Evolutionary conservation across 2,329 filamentous ascomycete genomes (phyloP).

Genomic region (Bipolaris zeicola): DNA sequence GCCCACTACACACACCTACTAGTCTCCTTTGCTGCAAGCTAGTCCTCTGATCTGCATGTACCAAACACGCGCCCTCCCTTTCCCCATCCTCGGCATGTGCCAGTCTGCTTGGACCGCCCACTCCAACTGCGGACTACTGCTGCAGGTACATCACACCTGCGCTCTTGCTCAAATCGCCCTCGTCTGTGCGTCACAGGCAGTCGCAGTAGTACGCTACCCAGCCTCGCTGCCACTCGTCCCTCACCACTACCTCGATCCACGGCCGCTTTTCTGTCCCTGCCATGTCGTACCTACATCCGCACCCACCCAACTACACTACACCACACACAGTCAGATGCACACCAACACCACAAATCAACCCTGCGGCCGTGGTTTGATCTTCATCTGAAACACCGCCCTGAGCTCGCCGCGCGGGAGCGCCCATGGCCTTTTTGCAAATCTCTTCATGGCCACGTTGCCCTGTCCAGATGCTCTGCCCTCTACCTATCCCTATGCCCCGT

Average conservation of each 20-base stretch:
- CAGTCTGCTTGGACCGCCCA: neutral
- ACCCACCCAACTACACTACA: too few species aligned
- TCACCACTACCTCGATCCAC: neutral
- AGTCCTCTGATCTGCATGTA: neutral
- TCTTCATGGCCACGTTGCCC: constrained; percentile 4
- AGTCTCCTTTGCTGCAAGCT: neutral
- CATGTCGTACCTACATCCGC: constrained; percentile 9
- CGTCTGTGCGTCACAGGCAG: constrained; percentile 8
- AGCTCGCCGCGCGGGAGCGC: constrained; percentile 25
- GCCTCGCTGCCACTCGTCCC: constrained; percentile 12
- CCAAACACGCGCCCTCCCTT: neutral
- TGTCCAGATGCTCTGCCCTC: neutral
- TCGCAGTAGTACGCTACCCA: constrained; percentile 22
- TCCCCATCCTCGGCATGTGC: neutral
- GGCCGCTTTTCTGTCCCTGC: constrained; percentile 19
- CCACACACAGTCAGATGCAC: constrained; percentile 32
- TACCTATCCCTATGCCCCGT: neutral
- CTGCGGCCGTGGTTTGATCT: constrained; percentile 46
- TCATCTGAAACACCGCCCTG: constrained; percentile 43
- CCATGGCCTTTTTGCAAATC: constrained; percentile 22
- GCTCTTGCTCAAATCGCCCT: constrained; percentile 10
- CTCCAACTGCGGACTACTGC: constrained; percentile 4
- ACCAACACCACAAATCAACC: constrained; percentile 39
- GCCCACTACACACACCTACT: neutral
- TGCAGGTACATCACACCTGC: constrained; percentile 22